Conservation (phyloP, 2,329 filamentous ascomycete genomes). For the Zarea fungicola region DNA sequence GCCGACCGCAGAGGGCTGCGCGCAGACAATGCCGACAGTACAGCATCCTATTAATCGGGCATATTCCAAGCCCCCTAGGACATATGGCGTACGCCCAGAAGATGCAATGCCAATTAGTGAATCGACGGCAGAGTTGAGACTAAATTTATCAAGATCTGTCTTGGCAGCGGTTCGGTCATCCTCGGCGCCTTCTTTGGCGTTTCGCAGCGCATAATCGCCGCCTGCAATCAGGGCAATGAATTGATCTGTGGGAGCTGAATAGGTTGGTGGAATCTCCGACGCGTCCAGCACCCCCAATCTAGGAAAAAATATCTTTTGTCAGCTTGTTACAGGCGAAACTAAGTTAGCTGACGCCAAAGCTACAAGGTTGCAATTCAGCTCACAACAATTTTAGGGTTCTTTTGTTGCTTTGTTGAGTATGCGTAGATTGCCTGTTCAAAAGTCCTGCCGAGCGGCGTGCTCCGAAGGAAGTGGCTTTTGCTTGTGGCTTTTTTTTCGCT, state of each 20-base stretch:
- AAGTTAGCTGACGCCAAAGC: background rate
- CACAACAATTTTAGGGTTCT: background rate
- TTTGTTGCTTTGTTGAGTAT: too few species aligned
- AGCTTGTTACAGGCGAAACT: too few species aligned
- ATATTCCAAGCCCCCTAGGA: slow-evolving; percentile 27
- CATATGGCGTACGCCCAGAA: slow-evolving; percentile 38
- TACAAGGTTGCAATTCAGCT: background rate
- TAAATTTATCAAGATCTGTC: slow-evolving; percentile 25
- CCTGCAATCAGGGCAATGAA: slow-evolving; percentile 38
- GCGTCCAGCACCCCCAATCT: slow-evolving; percentile 36
- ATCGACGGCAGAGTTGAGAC: slow-evolving; percentile 27
- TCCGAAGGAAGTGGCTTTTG: background rate
- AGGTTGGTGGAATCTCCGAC: slow-evolving; percentile 38
- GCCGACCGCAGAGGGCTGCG: slow-evolving; percentile 26
- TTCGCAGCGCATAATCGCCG: slow-evolving; percentile 34
- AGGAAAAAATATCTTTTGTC: background rate
- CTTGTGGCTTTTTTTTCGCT: too few species aligned
- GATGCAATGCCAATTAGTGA: slow-evolving; percentile 38
- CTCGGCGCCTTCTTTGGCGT: slow-evolving; percentile 37
- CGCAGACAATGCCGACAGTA: slow-evolving; percentile 34
- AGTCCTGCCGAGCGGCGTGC: background rate
- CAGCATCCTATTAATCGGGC: slow-evolving; percentile 30
- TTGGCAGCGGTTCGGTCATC: slow-evolving; percentile 28
- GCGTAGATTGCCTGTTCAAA: background rate
- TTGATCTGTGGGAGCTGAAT: slow-evolving; percentile 31